Evolutionary conservation across 2,329 filamentous ascomycete genomes (phyloP).

Genomic region (Fusarium luffae): DNA sequence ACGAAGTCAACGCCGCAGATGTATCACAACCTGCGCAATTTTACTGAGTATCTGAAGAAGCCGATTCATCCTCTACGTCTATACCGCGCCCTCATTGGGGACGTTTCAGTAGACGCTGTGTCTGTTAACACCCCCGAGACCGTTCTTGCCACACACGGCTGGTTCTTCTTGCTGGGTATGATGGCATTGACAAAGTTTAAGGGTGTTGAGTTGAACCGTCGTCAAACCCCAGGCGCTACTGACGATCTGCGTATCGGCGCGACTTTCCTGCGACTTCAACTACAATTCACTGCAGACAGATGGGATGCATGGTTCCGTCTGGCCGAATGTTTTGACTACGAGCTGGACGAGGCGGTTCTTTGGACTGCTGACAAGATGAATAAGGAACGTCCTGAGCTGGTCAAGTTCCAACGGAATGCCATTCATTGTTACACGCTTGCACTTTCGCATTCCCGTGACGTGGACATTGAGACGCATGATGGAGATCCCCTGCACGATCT

Average conservation of each 20-base stretch:
- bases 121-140: slow-evolving; percentile 76
- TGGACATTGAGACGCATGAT: slow-evolving; percentile 57
- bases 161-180: slow-evolving; percentile 93
- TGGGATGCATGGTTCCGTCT: slow-evolving; percentile 95
- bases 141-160: slow-evolving; percentile 80
- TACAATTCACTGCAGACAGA: slow-evolving; percentile 82
- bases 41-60: slow-evolving; percentile 82
- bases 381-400: slow-evolving; percentile 78
- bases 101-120: slow-evolving; percentile 78
- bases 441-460: slow-evolving; percentile 64
- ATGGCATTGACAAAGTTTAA: slow-evolving; percentile 88
- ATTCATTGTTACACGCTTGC: slow-evolving; percentile 82
- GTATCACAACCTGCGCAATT: slow-evolving; percentile 86
- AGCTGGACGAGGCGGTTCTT: slow-evolving; percentile 85
- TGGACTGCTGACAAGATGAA: slow-evolving; percentile 95
- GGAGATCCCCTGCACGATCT: slow-evolving; percentile 67
- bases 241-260: slow-evolving; percentile 86
- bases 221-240: slow-evolving; percentile 80
- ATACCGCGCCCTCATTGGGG: slow-evolving; percentile 82
- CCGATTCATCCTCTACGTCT: slow-evolving; percentile 85
- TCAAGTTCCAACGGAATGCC: slow-evolving; percentile 79
- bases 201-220: slow-evolving; percentile 74
- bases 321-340: slow-evolving; percentile 87
- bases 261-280: slow-evolving; percentile 81
- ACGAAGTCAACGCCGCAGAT: slow-evolving; percentile 83